phyloP scores from a whole-genome alignment of 2,329 filamentous ascomycete genomes.

The Pseudocercospora macadamiae region DNA sequence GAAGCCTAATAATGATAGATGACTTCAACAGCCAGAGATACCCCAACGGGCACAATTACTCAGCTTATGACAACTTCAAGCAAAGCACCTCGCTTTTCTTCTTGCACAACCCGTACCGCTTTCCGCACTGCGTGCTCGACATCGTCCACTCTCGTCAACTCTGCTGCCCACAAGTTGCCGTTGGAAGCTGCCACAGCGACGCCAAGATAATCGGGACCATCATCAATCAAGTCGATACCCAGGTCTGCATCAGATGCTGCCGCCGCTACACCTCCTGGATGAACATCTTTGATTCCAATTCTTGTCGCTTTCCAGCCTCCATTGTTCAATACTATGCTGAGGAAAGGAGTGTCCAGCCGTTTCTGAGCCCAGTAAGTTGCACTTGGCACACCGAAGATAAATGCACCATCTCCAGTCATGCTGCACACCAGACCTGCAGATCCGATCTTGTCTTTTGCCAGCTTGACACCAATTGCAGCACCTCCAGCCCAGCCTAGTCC shows the following conservation, averaged over 20 bases:
- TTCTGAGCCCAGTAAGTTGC: conserved; percentile 21
- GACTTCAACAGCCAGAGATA: not conserved
- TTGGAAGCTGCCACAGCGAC: conserved; percentile 19
- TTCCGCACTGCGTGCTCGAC: conserved; percentile 10
- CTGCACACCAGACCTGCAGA: conserved; percentile 11
- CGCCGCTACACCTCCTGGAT: conserved; percentile 23
- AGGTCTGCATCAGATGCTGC: conserved; percentile 16
- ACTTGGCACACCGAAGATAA: conserved; percentile 18
- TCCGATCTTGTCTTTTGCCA: conserved; percentile 8
- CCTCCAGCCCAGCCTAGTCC: conserved; percentile 28
- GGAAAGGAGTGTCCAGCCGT: conserved; percentile 17
- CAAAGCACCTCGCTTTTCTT: conserved; percentile 20
- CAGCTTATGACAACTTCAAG: conserved; percentile 15
- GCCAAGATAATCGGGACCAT: conserved; percentile 25
- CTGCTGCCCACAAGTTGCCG: conserved; percentile 14
- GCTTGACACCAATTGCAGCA: conserved; percentile 25
- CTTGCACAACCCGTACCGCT: conserved; percentile 5
- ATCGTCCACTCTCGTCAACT: conserved; percentile 6
- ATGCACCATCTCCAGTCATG: conserved; percentile 18
- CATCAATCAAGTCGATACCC: conserved; percentile 20
- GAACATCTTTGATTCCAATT: conserved; percentile 22
- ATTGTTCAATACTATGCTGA: conserved; percentile 28
- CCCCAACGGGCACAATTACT: not conserved
- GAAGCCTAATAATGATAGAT: not conserved
- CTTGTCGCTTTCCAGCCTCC: conserved; percentile 29